Evolutionary conservation across 139 green algal species (phyloP), one percentile per base, ranked within the genome.

Genomic region (Tetratostichococcus sp.): DNA sequence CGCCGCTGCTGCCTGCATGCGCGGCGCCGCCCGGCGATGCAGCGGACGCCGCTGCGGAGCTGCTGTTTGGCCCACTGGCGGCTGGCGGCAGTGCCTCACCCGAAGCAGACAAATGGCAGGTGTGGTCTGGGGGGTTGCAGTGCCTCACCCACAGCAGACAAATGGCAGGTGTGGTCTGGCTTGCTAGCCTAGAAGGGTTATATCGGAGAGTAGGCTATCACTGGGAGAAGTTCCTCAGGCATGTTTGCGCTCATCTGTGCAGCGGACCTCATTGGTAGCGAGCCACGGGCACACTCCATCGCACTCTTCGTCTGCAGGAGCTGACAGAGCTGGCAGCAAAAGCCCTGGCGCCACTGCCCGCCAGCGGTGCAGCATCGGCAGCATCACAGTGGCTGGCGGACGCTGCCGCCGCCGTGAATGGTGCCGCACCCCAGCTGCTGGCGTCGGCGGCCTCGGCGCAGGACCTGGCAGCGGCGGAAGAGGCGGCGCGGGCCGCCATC

Each of bases 331-430:
- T 4, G 25, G 69, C 65, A 35, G 19, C 32, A 26, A 59, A 77
- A 22, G 69, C 59, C 0, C 72, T 95, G 71, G 42, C 67, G 21
- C 65, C 85, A 16, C 74, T 95, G 23, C 70, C 74, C 5, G 67
- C 79, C 6, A 73, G 74, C 0, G 72, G 74, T 30, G 82, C 94
- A 35, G 83, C 86, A 50, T 70, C 86, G 17, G 86, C 89, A 21
- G 91, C 84, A 70, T 68, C 67, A 25, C 28, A n/a, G 0, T 96
- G 91, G 91, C 68, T 96, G 33, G 77, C 80, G 3, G 25, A 77
- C 0, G 72, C 90, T 32, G 85, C 83, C 5, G 73, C 72, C 30
- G 79, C 75, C 33, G 87, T 86, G 30, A 4, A 65, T 43, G 39
- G 43, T 4, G 43, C 77, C 80, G 57, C 79, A 80, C 35, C 74